Percentiles rank a stretch among this genome's conserved stretches.
phyloP scores from a whole-genome alignment of 768 basidiomycete species.

The Hemileccinum impolitum region DNA sequence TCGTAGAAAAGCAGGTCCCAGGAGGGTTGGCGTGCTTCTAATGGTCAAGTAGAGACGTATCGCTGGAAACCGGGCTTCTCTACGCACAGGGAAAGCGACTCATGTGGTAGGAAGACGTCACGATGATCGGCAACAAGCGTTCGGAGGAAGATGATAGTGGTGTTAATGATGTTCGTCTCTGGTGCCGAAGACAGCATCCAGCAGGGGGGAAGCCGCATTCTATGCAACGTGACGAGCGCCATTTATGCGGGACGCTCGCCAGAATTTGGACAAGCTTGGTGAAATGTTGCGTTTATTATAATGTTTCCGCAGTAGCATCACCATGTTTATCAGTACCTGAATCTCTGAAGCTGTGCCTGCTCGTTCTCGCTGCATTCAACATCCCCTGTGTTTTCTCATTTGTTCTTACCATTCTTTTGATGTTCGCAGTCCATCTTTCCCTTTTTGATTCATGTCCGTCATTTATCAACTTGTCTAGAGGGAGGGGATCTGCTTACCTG shows the following conservation, averaged over 20 bases:
- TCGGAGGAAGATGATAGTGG: too few species aligned
- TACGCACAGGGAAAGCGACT: background rate
- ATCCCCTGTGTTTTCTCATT: too few species aligned
- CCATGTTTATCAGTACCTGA: too few species aligned
- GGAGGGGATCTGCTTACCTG: background rate
- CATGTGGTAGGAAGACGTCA: background rate
- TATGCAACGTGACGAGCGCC: background rate
- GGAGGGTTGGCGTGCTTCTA: too few species aligned
- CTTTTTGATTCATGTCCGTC: background rate
- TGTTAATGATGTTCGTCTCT: background rate
- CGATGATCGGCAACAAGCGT: background rate
- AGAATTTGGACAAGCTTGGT: background rate
- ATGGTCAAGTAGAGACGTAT: too few species aligned
- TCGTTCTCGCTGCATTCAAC: too few species aligned
- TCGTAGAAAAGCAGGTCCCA: too few species aligned
- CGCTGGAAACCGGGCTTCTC: too few species aligned
- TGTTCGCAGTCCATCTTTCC: too few species aligned
- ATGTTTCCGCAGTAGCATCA: too few species aligned
- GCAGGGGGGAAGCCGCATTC: background rate
- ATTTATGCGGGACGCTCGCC: background rate
- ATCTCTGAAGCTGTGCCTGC: background rate
- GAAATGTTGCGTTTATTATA: too few species aligned
- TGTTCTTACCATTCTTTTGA: too few species aligned
- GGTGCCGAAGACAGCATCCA: background rate
- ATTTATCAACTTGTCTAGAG: background rate